These are phyloP conservation scores for Penicillium sp. DNA, from an alignment of 2,329 filamentous ascomycete species.

Conservation along the genomic window DNA sequence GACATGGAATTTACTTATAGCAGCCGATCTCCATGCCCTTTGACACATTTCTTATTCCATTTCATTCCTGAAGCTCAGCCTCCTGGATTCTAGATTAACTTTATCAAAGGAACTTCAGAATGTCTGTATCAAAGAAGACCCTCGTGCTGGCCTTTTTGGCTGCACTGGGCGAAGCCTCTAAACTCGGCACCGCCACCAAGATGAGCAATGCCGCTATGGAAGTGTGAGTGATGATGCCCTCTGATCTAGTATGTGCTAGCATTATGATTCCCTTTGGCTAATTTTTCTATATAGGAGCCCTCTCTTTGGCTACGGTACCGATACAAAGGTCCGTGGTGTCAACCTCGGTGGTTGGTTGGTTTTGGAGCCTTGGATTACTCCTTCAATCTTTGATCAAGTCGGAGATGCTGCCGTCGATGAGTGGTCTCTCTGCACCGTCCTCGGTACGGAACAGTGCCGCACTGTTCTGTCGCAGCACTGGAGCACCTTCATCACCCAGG, in stretches of 20 bases:
- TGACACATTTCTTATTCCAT: constrained; percentile 17
- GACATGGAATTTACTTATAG: constrained; percentile 31
- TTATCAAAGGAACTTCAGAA: constrained; percentile 15
- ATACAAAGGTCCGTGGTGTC: constrained; percentile 61
- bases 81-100: constrained; percentile 32
- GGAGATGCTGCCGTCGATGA: constrained; percentile 57
- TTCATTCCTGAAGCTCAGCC: constrained; percentile 24
- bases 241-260: background rate
- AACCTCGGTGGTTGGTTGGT: constrained; percentile 68
- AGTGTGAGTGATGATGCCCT: constrained; percentile 23
- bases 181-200: background rate
- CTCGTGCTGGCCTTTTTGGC: constrained; percentile 28
- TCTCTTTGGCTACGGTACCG: constrained; percentile 52
- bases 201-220: constrained; percentile 3
- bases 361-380: constrained; percentile 65
- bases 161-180: constrained; percentile 20
- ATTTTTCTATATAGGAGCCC: constrained; percentile 21
- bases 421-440: constrained; percentile 52
- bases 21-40: constrained; percentile 28
- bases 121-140: constrained; percentile 28
- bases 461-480: constrained; percentile 56
- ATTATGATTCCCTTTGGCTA: background rate
- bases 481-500: constrained; percentile 57
- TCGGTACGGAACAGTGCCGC: constrained; percentile 52
- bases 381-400: constrained; percentile 57